Evolutionary conservation across 768 basidiomycete species (phyloP).

Genomic region (Pleurotus citrinopileatus): DNA sequence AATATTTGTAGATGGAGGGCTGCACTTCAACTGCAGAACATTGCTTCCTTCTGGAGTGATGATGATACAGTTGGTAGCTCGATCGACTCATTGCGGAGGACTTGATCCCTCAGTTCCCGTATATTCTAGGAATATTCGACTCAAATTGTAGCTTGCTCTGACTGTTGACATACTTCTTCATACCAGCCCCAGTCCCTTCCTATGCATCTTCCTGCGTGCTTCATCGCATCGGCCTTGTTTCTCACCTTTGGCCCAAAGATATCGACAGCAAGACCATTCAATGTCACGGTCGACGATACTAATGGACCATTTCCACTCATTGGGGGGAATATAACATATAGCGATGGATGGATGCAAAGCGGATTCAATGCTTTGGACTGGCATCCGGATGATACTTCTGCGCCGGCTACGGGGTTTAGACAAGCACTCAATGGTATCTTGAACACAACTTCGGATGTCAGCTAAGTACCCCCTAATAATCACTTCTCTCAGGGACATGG

Average conservation of each 20-base stretch:
- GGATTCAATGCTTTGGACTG: too few species aligned
- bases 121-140: too few species aligned
- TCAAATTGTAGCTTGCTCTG: background rate
- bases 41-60: too few species aligned
- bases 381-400: too few species aligned
- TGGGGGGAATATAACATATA: background rate
- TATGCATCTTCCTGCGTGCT: background rate
- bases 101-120: too few species aligned
- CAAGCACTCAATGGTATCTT: background rate
- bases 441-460: background rate
- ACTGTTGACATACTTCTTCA: background rate
- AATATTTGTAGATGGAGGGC: too few species aligned
- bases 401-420: background rate
- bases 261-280: background rate
- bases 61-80: too few species aligned
- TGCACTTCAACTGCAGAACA: too few species aligned
- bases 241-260: background rate
- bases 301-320: background rate
- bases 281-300: background rate
- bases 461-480: background rate
- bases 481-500: background rate
- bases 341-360: background rate
- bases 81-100: too few species aligned
- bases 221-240: background rate
- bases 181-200: background rate